Evolutionary conservation across 495 filamentous ascomycete species (phyloP), one percentile per base, ranked within the genome.

Genomic region (Xeromyces bisporus): DNA sequence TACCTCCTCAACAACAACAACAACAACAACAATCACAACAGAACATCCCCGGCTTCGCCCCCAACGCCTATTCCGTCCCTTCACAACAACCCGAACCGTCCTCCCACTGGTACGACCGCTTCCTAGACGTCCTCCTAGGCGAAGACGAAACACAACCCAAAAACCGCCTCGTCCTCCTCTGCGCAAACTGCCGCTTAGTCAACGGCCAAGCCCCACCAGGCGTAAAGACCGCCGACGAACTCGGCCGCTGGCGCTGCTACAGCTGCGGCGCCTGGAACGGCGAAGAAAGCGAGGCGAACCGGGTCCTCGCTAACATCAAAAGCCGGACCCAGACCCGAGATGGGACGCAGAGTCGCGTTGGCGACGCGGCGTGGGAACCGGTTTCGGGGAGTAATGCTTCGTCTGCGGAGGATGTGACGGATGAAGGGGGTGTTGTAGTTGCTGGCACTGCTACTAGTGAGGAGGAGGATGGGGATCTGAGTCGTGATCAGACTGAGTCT

Each of bases 181-280:
- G 89, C 56, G 38, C 48, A 13, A 58, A 67, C 13, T 99, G 89
- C 47, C 66, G 82, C 15, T 67, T 94, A 7, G 87, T 99, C 18
- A 99, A 99, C 46, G 89, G 89, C 2, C 87, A 93, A 45, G 89
- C 91, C 2, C 87, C 89, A 7, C 89, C 89, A 0, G 89, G 91
- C 2, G 71, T 77, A 2, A 77, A 72, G 44, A 71, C 61, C 0
- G 56, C 85, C 10, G 70, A 80, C 10, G 87, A 93, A 26, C 50
- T 99, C 0, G 89, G 87, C 7, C 67, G 62, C 40, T 99, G 89
- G 89, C 73, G 76, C 31, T 99, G 89, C 56, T 77, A 73, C 36
- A 73, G 70, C 26, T 99, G 89, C 44, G 75, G 78, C 1, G 61
- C 71, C n/a, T 69, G 67, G 64, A 97, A 97, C 49, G 86, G 87